Conservation (phyloP, 495 filamentous ascomycete genomes). For the Aspergillus nidulans region DNA sequence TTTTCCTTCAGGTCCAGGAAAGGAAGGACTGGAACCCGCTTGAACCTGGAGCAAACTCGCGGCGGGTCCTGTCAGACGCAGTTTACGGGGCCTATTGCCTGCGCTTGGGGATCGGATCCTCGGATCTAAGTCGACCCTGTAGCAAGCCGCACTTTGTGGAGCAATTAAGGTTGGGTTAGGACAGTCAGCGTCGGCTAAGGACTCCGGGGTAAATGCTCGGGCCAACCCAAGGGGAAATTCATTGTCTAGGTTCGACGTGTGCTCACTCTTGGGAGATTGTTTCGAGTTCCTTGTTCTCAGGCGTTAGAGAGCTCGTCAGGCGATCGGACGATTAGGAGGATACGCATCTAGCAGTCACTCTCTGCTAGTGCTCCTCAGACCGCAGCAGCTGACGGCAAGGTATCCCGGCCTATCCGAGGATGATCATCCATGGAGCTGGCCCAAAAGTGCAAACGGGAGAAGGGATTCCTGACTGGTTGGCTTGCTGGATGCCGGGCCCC, state of each 20-base stretch:
- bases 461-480: constrained; percentile 6
- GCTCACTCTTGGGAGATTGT: too few species aligned
- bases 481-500: background rate
- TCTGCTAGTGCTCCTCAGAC: background rate
- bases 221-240: background rate
- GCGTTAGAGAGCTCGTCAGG: too few species aligned
- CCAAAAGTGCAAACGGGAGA: background rate
- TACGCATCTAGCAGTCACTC: background rate
- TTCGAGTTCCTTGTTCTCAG: too few species aligned
- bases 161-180: too few species aligned
- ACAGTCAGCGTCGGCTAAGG: background rate
- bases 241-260: too few species aligned
- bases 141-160: too few species aligned
- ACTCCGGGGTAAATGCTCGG: background rate
- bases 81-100: too few species aligned
- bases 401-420: background rate
- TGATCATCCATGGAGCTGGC: background rate
- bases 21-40: too few species aligned
- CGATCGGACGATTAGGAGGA: background rate
- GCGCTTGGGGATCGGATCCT: too few species aligned
- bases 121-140: background rate
- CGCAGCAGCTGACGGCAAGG: background rate
- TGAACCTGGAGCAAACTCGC: too few species aligned
- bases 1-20: too few species aligned
- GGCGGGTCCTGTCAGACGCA: background rate